Conservation (phyloP, 2,329 filamentous ascomycete species). For the Scorias spongiosa region DNA sequence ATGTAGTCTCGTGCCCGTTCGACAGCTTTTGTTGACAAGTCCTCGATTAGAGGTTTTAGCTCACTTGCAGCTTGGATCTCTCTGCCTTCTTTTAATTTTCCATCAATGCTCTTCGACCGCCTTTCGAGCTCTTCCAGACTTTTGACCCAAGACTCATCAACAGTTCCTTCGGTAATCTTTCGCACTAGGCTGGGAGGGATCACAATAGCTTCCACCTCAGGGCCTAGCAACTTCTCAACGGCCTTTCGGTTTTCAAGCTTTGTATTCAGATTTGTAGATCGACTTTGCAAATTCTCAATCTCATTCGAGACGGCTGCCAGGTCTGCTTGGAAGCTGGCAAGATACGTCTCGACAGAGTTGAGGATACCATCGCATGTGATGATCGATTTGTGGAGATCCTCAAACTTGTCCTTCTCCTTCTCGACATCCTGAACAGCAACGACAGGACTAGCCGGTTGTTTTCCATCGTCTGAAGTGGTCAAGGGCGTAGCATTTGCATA, state of each 20-base stretch:
- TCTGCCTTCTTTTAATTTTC: conserved; percentile 43
- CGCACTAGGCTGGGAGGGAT: conserved; percentile 71
- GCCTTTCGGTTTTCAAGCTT: conserved; percentile 78
- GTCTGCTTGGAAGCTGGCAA: conserved; percentile 86
- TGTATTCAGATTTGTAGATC: conserved; percentile 69
- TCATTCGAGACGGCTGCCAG: conserved; percentile 84
- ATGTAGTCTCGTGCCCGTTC: conserved; percentile 90
- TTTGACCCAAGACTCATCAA: conserved; percentile 81
- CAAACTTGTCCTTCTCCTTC: conserved; percentile 67
- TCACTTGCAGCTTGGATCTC: conserved; percentile 67
- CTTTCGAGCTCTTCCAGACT: conserved; percentile 72
- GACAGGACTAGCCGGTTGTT: conserved; percentile 13
- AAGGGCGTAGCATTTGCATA: conserved; percentile 34
- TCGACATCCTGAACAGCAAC: conserved; percentile 41
- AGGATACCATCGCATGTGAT: conserved; percentile 81
- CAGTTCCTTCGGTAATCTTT: conserved; percentile 72
- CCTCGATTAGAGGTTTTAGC: conserved; percentile 68
- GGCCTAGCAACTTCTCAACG: conserved; percentile 74
- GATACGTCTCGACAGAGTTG: conserved; percentile 79
- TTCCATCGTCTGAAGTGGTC: not conserved
- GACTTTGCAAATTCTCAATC: conserved; percentile 81
- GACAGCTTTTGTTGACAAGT: conserved; percentile 75
- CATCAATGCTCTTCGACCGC: conserved; percentile 56
- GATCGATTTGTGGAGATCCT: conserved; percentile 83
- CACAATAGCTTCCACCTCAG: conserved; percentile 81